Evolutionary conservation across 2,329 filamentous ascomycete species (phyloP).

Genomic region (Colletotrichum karsti): DNA sequence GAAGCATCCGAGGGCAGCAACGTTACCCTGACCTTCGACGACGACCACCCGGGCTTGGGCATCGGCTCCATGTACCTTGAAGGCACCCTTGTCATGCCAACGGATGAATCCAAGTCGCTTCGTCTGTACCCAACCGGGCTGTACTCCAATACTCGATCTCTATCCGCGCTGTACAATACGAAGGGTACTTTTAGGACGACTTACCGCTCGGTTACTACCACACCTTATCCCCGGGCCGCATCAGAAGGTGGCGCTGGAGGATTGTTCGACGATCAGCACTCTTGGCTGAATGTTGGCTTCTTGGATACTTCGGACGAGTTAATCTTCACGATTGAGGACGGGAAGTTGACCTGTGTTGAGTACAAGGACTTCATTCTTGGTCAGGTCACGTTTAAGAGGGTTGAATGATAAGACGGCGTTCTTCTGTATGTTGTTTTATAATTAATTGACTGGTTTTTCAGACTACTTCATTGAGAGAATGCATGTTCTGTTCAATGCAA

Average conservation of each 20-base stretch:
- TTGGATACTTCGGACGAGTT: neutral
- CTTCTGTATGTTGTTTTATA: no score
- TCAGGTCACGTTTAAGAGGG: neutral
- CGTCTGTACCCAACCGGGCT: neutral
- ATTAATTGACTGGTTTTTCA: no score
- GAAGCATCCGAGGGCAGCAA: neutral
- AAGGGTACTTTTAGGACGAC: neutral
- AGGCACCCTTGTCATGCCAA: neutral
- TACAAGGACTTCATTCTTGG: no score
- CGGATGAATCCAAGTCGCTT: no score
- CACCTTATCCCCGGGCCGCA: neutral
- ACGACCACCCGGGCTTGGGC: constrained; percentile 9
- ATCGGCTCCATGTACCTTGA: neutral
- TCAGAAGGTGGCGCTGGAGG: neutral
- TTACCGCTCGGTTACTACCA: neutral
- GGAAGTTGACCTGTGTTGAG: neutral
- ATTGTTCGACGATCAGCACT: neutral
- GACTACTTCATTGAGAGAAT: no score
- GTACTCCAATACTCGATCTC: neutral
- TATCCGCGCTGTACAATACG: neutral
- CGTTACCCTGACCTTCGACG: neutral
- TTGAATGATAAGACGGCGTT: neutral
- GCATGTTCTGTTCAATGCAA: no score
- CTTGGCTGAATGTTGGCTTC: neutral
- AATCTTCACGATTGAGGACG: neutral